These are phyloP conservation scores for Rhodamnia rubescens DNA, from an alignment of 345 rosid species.

Conservation along the genomic window DNA sequence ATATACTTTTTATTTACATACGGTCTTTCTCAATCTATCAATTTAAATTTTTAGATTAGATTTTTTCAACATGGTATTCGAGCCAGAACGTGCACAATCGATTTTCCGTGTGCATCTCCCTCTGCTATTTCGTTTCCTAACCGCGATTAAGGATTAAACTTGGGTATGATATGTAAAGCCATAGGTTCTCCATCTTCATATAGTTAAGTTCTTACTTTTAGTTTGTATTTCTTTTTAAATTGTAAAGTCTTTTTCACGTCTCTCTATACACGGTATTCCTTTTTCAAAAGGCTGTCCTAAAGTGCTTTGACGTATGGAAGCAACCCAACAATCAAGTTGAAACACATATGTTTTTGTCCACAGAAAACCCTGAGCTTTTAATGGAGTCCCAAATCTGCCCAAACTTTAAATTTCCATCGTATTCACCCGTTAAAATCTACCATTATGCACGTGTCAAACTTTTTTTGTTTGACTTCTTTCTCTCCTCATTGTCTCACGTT, in stretches of 20 bases:
- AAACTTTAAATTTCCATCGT: too few species aligned
- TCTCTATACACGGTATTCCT: constrained; percentile 9
- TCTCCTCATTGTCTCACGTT: too few species aligned
- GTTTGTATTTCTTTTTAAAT: not conserved
- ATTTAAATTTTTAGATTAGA: not conserved
- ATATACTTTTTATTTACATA: not conserved
- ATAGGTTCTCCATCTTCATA: not conserved
- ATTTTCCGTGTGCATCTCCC: not conserved
- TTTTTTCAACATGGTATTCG: not conserved
- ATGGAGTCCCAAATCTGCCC: too few species aligned
- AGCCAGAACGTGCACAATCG: not conserved
- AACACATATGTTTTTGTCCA: not conserved
- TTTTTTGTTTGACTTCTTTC: too few species aligned
- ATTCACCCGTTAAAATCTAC: too few species aligned
- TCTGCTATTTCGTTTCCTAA: not conserved
- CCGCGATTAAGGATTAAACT: not conserved
- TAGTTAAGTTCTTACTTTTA: not conserved
- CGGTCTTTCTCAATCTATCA: not conserved
- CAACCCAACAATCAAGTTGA: not conserved
- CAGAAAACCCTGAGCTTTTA: too few species aligned
- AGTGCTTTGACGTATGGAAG: not conserved
- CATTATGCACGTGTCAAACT: too few species aligned
- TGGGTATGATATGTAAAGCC: not conserved
- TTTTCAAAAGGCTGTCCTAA: constrained; percentile 18
- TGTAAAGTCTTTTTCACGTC: not conserved